A percentile compares a stretch with the other conserved stretches of the same genome.
Evolutionary conservation across 108 stramenopile genomes (phyloP).

Genomic region (Mayamaea pseudoterrestris): DNA sequence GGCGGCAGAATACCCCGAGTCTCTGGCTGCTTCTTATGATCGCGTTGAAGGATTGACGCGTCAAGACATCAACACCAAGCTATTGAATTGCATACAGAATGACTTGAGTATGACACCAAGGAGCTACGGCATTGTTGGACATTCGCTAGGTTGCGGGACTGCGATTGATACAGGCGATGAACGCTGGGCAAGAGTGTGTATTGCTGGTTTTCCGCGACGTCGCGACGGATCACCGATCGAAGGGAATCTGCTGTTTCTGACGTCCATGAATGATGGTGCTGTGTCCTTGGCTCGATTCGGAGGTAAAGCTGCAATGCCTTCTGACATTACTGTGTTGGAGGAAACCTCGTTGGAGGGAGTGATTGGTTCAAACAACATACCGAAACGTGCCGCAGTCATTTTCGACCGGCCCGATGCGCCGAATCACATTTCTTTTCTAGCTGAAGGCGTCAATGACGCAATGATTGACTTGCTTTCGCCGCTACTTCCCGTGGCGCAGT

Average conservation of each 20-base stretch:
- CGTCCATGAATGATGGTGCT: slow-evolving; percentile 51
- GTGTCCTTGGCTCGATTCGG: slow-evolving; percentile 19
- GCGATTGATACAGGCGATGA: slow-evolving; percentile 49
- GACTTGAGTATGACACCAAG: slow-evolving; percentile 20
- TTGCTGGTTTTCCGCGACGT: slow-evolving; percentile 35
- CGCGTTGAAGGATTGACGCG: slow-evolving; percentile 35
- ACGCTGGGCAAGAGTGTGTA: slow-evolving; percentile 48
- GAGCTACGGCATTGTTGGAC: slow-evolving; percentile 54
- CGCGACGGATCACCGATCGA: slow-evolving; percentile 9
- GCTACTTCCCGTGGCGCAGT: slow-evolving; percentile 52
- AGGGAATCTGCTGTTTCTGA: slow-evolving; percentile 25
- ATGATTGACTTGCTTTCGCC: slow-evolving; percentile 68
- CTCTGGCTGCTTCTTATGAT: slow-evolving; percentile 57
- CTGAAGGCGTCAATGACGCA: slow-evolving; percentile 52
- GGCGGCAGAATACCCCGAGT: slow-evolving; percentile 61
- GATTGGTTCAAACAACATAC: slow-evolving; percentile 6
- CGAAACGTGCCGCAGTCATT: slow-evolving; percentile 24
- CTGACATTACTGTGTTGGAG: slow-evolving; percentile 3
- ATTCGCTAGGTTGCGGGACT: slow-evolving; percentile 62
- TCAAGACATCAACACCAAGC: slow-evolving; percentile 21
- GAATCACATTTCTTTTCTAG: slow-evolving; percentile 67
- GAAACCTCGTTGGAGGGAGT: not conserved
- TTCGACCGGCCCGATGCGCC: slow-evolving; percentile 51
- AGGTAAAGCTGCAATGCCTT: slow-evolving; percentile 12
- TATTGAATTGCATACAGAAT: slow-evolving; percentile 18